Conservation (phyloP, 2,329 filamentous ascomycete species). For the Venturia asperata region DNA sequence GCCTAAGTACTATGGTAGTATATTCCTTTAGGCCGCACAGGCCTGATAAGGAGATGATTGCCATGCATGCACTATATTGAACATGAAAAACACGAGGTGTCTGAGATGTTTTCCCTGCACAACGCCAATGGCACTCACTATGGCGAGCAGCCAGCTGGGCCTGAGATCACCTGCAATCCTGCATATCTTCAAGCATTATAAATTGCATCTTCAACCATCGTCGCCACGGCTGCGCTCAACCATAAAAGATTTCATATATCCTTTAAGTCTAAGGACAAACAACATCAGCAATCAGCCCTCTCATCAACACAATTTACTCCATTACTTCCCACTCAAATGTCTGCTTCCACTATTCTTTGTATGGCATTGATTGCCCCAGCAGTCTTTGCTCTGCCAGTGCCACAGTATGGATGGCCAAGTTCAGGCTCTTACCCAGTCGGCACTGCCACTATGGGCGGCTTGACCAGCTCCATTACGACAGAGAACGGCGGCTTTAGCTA, state of each 20-base stretch:
- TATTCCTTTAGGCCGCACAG: not conserved
- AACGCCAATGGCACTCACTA: not conserved
- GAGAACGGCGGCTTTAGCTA: not conserved
- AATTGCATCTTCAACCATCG: not conserved
- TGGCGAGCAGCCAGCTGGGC: not conserved
- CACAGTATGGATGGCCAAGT: conserved; percentile 2
- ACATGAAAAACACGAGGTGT: not conserved
- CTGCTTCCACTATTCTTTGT: not conserved
- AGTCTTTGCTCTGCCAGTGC: conserved; percentile 10
- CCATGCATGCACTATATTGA: not conserved
- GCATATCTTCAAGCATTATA: conserved; percentile 1
- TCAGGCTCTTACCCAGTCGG: not conserved
- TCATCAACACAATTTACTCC: not conserved
- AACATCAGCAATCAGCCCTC: not conserved
- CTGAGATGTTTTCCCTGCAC: not conserved
- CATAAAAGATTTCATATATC: not conserved
- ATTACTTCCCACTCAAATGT: not conserved
- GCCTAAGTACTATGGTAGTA: not conserved
- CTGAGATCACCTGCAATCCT: not conserved
- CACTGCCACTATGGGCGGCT: not conserved
- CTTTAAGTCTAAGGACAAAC: not conserved
- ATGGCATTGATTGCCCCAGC: not conserved
- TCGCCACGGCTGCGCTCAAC: not conserved
- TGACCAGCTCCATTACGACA: not conserved
- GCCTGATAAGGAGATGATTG: not conserved